These are phyloP conservation scores for Fusarium sp. DNA, from an alignment of 2,329 filamentous ascomycete species.

Conservation along the genomic window DNA sequence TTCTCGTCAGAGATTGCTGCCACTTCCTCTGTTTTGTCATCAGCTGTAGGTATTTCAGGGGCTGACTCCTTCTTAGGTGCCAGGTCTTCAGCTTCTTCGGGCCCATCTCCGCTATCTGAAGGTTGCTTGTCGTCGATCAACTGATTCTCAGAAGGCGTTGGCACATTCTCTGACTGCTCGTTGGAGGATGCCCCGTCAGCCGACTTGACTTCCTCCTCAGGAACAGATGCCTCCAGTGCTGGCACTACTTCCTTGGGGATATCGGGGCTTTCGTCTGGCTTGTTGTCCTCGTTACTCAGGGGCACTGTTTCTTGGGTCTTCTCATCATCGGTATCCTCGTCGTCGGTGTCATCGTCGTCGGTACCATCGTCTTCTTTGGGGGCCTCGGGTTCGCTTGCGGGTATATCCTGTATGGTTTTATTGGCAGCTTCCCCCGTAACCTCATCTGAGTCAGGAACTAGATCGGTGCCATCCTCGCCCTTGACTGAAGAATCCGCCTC, in stretches of 20 bases:
- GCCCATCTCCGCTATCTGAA: not conserved
- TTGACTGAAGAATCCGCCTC: constrained; percentile 21
- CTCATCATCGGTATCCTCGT: constrained; percentile 1
- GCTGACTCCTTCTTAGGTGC: constrained; percentile 13
- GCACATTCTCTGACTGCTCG: constrained; percentile 3
- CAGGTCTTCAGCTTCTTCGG: constrained; percentile 15
- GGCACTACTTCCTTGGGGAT: constrained; percentile 10
- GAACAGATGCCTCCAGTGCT: constrained; percentile 1
- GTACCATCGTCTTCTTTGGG: constrained; percentile 19
- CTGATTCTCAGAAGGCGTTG: not conserved
- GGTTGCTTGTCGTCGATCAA: constrained; percentile 7
- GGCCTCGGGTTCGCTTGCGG: constrained; percentile 6
- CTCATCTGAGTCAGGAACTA: constrained; percentile 6
- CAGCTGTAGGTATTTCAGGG: not conserved
- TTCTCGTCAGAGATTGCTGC: constrained; percentile 13
- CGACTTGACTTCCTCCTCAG: constrained; percentile 9
- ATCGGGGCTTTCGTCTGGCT: constrained; percentile 12
- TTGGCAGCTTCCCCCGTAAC: constrained; percentile 10
- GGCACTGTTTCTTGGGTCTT: constrained; percentile 11
- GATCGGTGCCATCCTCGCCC: constrained; percentile 8
- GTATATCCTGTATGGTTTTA: constrained; percentile 7
- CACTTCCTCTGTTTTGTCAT: not conserved
- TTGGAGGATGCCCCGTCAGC: constrained; percentile 7
- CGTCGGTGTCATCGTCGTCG: too few relatives aligned
- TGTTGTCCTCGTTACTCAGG: constrained; percentile 10